Evolutionary conservation across 2,329 filamentous ascomycete genomes (phyloP).

Genomic region (Aspergillus brunneoviolaceus): DNA sequence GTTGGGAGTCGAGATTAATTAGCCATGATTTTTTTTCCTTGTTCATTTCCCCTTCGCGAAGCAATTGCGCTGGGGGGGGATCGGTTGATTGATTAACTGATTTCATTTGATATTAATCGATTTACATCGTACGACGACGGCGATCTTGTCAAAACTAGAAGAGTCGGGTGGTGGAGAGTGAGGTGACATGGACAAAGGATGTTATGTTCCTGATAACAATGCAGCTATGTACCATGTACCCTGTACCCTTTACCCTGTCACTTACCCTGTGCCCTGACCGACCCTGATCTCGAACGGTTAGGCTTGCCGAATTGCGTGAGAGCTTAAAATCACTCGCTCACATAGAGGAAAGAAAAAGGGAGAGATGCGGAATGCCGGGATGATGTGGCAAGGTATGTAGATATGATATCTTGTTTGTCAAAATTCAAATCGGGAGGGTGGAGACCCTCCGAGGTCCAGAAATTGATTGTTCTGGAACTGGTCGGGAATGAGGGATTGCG

Average conservation of each 20-base stretch:
- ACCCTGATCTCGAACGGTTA: neutral
- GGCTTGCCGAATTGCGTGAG: neutral
- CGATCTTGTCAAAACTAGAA: neutral
- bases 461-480: neutral
- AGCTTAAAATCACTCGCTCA: neutral
- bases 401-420: neutral
- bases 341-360: neutral
- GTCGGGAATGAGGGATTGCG: neutral
- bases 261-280: neutral
- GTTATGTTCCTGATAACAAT: too few relatives aligned
- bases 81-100: neutral
- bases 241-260: too few relatives aligned
- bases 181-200: too few relatives aligned
- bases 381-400: neutral
- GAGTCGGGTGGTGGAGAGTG: too few relatives aligned
- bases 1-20: neutral
- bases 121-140: neutral
- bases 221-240: too few relatives aligned
- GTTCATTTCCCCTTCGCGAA: neutral
- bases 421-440: too few relatives aligned
- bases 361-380: neutral
- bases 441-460: too few relatives aligned
- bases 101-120: neutral
- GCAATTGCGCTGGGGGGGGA: neutral
- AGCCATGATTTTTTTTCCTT: neutral